Conservation (phyloP, 1,139 yeast species). For the Debaryomyces coudertii region DNA sequence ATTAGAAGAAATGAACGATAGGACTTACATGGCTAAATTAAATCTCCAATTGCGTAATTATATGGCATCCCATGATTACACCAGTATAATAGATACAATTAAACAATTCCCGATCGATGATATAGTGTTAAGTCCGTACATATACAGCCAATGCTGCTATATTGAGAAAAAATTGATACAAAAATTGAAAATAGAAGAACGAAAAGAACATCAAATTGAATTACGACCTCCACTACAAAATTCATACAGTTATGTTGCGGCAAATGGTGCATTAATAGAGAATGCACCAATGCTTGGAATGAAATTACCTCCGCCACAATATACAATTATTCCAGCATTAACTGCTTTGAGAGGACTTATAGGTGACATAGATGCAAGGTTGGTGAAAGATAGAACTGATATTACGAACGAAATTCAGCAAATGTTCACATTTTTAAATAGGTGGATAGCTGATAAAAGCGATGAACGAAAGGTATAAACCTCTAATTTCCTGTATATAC, state of each 20-base stretch:
- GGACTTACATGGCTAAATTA: conserved; percentile 28
- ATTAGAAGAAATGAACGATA: conserved; percentile 28
- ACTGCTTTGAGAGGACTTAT: conserved; percentile 31
- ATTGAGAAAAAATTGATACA: conserved; percentile 25
- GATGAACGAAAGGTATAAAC: conserved; percentile 14
- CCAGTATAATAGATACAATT: conserved; percentile 23
- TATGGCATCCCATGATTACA: conserved; percentile 23
- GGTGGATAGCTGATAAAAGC: conserved; percentile 24
- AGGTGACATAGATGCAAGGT: conserved; percentile 36
- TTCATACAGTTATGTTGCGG: background rate
- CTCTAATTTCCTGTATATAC: conserved; percentile 13
- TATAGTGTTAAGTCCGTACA: conserved; percentile 38
- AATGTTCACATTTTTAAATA: conserved; percentile 29
- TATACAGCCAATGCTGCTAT: conserved; percentile 34
- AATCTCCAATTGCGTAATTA: conserved; percentile 28
- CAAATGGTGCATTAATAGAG: conserved; percentile 1
- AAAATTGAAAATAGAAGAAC: conserved; percentile 2
- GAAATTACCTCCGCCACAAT: conserved; percentile 4
- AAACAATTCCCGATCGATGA: conserved; percentile 36
- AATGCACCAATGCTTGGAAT: conserved; percentile 6
- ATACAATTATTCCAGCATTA: conserved; percentile 15
- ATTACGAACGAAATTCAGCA: conserved; percentile 23
- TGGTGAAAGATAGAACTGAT: conserved; percentile 34
- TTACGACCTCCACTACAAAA: background rate
- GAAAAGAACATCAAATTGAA: background rate